Evolutionary conservation across 495 filamentous ascomycete genomes (phyloP).

Genomic region (Beverwykella pulmonaria): DNA sequence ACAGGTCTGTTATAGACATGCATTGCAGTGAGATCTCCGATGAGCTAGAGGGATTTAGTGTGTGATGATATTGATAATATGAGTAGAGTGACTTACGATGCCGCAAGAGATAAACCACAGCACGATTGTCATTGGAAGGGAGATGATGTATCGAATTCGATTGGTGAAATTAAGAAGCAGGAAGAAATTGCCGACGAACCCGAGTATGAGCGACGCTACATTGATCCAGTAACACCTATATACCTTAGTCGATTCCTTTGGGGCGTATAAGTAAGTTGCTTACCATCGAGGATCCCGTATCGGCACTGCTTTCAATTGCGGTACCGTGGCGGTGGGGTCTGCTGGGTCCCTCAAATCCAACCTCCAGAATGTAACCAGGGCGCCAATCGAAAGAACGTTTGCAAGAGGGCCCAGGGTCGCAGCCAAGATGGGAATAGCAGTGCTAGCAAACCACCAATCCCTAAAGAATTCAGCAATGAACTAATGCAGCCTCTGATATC

Average conservation of each 20-base stretch:
- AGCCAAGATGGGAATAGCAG: conserved; percentile 70
- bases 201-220: conserved; percentile 63
- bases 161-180: conserved; percentile 80
- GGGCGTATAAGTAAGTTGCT: background rate
- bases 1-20: conserved; percentile 60
- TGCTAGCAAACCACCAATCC: conserved; percentile 78
- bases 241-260: conserved; percentile 2
- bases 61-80: no score
- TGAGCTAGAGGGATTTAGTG: conserved; percentile 54
- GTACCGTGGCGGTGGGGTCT: conserved; percentile 34
- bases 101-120: conserved; percentile 67
- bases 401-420: conserved; percentile 72
- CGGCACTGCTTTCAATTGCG: conserved; percentile 47
- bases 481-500: background rate
- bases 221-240: conserved; percentile 54
- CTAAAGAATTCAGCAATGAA: conserved; percentile 1
- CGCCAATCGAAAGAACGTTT: conserved; percentile 74
- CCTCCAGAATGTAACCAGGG: conserved; percentile 68
- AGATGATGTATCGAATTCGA: conserved; percentile 74
- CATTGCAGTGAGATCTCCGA: conserved; percentile 61
- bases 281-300: conserved; percentile 46
- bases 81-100: conserved; percentile 55
- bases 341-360: conserved; percentile 45
- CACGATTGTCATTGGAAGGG: conserved; percentile 67
- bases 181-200: conserved; percentile 69